Conservation (phyloP, 352 stramenopile species). For the Globisporangium echinulatum region DNA sequence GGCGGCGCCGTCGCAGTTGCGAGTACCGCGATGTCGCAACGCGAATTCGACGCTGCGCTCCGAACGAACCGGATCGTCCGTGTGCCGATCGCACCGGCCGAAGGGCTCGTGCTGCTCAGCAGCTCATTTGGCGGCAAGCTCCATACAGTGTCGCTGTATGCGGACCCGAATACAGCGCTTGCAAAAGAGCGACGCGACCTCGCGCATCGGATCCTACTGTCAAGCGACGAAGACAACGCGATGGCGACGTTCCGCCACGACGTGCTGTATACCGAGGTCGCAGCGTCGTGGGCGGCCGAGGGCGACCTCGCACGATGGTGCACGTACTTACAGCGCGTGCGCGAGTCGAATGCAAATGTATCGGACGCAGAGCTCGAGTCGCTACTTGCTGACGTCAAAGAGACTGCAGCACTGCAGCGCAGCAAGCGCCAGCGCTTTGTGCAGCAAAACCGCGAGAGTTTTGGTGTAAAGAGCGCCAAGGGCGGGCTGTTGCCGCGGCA, state of each 20-base stretch:
- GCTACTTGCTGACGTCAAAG: constrained; percentile 30
- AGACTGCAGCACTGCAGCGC: constrained; percentile 26
- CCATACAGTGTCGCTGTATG: constrained; percentile 67
- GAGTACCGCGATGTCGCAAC: constrained; percentile 58
- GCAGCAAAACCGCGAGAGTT: constrained; percentile 43
- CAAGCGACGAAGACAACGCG: constrained; percentile 31
- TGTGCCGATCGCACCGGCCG: constrained; percentile 82
- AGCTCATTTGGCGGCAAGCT: constrained; percentile 78
- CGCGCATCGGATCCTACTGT: constrained; percentile 55
- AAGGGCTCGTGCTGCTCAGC: constrained; percentile 83
- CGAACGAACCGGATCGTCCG: constrained; percentile 74
- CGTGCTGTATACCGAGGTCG: constrained; percentile 70
- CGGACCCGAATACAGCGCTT: constrained; percentile 59
- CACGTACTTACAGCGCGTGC: constrained; percentile 49
- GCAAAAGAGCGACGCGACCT: constrained; percentile 47
- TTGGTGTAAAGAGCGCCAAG: constrained; percentile 21
- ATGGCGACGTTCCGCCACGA: constrained; percentile 66
- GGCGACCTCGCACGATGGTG: constrained; percentile 49
- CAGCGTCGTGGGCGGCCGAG: constrained; percentile 40
- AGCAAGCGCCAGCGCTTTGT: constrained; percentile 42
- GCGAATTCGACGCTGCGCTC: constrained; percentile 70
- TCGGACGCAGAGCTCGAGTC: constrained; percentile 30
- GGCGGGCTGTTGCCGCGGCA: constrained; percentile 56
- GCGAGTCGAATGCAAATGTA: constrained; percentile 40
- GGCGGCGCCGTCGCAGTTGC: constrained; percentile 78